phyloP scores from a whole-genome alignment of 2,329 filamentous ascomycete genomes.

The Podosphaera fusca region DNA sequence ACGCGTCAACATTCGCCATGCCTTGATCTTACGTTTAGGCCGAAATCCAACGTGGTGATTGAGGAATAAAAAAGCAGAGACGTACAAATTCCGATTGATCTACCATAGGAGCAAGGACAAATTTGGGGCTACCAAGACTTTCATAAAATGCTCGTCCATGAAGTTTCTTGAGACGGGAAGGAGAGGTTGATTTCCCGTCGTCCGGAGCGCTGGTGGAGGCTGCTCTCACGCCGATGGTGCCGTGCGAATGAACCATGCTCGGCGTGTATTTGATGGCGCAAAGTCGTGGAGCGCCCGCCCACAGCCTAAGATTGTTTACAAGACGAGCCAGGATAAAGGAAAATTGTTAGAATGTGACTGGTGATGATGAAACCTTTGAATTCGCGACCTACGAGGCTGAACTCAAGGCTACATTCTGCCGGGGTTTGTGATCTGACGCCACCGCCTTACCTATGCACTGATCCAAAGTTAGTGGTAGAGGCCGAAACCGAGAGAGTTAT shows the following conservation, averaged over 20 bases:
- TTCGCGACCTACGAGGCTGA: too few relatives aligned
- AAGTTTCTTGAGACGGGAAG: slow-evolving; percentile 29
- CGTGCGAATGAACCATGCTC: slow-evolving; percentile 4
- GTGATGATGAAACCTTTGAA: too few relatives aligned
- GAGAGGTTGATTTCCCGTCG: not conserved
- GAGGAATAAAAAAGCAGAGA: slow-evolving; percentile 8
- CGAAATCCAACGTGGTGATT: not conserved
- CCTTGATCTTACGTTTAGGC: slow-evolving; percentile 26
- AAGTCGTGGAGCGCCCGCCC: slow-evolving; percentile 14
- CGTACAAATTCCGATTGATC: slow-evolving; percentile 92
- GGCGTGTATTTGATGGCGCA: slow-evolving; percentile 6
- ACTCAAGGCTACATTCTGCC: too few relatives aligned
- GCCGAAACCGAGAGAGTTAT: too few relatives aligned
- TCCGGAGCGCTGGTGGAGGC: not conserved
- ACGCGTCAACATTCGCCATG: slow-evolving; percentile 88
- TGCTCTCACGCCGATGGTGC: slow-evolving; percentile 4
- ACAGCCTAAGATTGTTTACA: slow-evolving; percentile 7
- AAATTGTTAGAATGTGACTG: not conserved
- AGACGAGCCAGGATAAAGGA: slow-evolving; percentile 8
- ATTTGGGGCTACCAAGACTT: slow-evolving; percentile 77
- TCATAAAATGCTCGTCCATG: slow-evolving; percentile 82
- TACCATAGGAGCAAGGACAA: slow-evolving; percentile 89
- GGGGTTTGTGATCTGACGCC: too few relatives aligned
- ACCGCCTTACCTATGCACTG: too few relatives aligned
- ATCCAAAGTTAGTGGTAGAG: too few relatives aligned